A percentile compares a stretch with the other conserved stretches of the same genome.
Conservation (phyloP, 495 filamentous ascomycete species). For the Sabuloglossum arenarium region DNA sequence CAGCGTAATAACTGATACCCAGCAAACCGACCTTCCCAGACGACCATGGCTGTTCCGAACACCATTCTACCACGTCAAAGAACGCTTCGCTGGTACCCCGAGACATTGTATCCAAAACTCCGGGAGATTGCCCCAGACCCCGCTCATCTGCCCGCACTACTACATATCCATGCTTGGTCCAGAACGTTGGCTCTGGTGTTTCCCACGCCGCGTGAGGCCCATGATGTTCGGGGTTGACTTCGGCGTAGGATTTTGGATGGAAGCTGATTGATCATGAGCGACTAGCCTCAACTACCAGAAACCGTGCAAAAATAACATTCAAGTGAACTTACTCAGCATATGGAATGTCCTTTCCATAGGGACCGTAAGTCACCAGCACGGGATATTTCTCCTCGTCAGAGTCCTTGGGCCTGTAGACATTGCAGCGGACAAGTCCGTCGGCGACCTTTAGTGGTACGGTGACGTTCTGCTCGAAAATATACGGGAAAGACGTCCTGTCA, state of each 20-base stretch:
- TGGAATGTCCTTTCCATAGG: slow-evolving; percentile 8
- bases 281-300: slow-evolving; percentile 3
- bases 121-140: slow-evolving; percentile 35
- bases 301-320: neutral
- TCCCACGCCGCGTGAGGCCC: slow-evolving; percentile 34
- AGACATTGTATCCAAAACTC: slow-evolving; percentile 38
- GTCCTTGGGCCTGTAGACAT: slow-evolving; percentile 21
- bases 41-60: slow-evolving; percentile 37
- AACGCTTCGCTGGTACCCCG: slow-evolving; percentile 34
- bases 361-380: slow-evolving; percentile 23
- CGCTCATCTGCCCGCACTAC: slow-evolving; percentile 39
- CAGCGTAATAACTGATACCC: slow-evolving; percentile 42
- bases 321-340: neutral
- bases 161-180: slow-evolving; percentile 38
- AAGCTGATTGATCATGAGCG: slow-evolving; percentile 9
- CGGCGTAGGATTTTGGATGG: slow-evolving; percentile 22
- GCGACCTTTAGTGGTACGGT: slow-evolving; percentile 16
- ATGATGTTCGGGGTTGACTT: slow-evolving; percentile 26
- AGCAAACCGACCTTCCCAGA: slow-evolving; percentile 39
- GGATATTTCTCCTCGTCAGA: slow-evolving; percentile 11
- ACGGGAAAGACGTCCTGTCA: slow-evolving; percentile 12
- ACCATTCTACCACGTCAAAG: slow-evolving; percentile 43
- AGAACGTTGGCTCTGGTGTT: slow-evolving; percentile 40
- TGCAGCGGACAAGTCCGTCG: slow-evolving; percentile 21
- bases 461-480: slow-evolving; percentile 16